A percentile compares a stretch with the other conserved stretches of the same genome.
These are phyloP conservation scores for Solanum pinnatisectum DNA, from an alignment of 257 asterid genomes.

Conservation along the genomic window DNA sequence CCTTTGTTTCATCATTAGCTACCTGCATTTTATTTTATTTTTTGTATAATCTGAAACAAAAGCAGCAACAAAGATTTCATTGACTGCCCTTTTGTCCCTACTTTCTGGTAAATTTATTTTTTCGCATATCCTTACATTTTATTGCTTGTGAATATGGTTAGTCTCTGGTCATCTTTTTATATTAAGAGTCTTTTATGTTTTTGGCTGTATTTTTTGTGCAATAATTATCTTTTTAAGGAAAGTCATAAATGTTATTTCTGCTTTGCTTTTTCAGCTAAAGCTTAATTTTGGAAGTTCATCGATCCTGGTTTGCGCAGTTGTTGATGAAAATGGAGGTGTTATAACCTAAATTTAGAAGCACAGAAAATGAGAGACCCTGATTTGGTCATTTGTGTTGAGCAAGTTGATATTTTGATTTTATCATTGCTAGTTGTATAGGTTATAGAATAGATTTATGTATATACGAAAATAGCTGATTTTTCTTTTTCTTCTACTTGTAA, in stretches of 20 bases:
- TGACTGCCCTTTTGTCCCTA: conserved; percentile 27
- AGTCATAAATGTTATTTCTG: neutral
- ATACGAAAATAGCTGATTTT: neutral
- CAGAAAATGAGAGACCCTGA: conserved; percentile 51
- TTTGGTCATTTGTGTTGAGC: conserved; percentile 9
- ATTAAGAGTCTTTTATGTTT: neutral
- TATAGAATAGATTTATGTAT: conserved; percentile 17
- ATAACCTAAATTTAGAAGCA: conserved; percentile 13
- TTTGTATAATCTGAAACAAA: conserved; percentile 1
- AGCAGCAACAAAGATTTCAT: conserved; percentile 7
- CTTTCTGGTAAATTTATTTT: conserved; percentile 25
- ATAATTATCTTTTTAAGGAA: conserved; percentile 9
- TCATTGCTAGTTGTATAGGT: conserved; percentile 14
- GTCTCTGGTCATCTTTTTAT: conserved; percentile 15
- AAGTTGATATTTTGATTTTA: conserved; percentile 6
- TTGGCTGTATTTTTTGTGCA: conserved; percentile 14
- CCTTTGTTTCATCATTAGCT: neutral
- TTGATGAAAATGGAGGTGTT: conserved; percentile 32
- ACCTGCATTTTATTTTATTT: neutral
- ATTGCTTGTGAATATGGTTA: conserved; percentile 26
- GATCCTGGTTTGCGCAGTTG: conserved; percentile 23
- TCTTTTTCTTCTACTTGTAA: conserved; percentile 8
- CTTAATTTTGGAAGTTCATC: conserved; percentile 29
- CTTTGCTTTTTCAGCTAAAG: conserved; percentile 25
- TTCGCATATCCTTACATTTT: neutral